A percentile compares a stretch with the other conserved stretches of the same genome.
Conservation (phyloP, 192 early-diverging fungal species). For the Backusella westeae region DNA sequence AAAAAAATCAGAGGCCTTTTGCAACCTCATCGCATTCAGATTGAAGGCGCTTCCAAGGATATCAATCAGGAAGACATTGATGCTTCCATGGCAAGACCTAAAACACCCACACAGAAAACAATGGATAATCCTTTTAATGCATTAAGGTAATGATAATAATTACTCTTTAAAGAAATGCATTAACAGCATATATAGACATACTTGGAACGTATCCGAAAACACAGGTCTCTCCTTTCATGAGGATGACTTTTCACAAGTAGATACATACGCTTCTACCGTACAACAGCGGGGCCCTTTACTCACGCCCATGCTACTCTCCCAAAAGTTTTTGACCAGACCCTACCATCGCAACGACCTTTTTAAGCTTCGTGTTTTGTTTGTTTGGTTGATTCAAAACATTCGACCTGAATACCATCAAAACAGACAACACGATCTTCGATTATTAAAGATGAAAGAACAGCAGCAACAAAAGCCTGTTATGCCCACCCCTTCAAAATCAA, state of each 20-base stretch:
- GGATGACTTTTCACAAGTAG: slow-evolving; percentile 57
- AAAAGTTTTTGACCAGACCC: slow-evolving; percentile 64
- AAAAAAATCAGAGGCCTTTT: slow-evolving; percentile 21
- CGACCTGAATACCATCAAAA: slow-evolving; percentile 11
- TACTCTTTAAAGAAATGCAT: too few species aligned
- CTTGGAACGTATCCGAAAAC: background rate
- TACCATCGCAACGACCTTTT: slow-evolving; percentile 54
- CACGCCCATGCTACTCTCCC: slow-evolving; percentile 58
- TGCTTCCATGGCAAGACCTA: slow-evolving; percentile 14
- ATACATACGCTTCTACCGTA: slow-evolving; percentile 64
- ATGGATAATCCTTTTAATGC: slow-evolving; percentile 23
- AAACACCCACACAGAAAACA: slow-evolving; percentile 8
- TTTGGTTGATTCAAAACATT: slow-evolving; percentile 71
- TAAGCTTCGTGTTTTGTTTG: slow-evolving; percentile 63
- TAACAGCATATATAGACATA: background rate
- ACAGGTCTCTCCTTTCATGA: slow-evolving; percentile 2
- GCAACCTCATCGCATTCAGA: slow-evolving; percentile 13
- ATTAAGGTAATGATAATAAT: slow-evolving; percentile 19
- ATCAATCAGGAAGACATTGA: slow-evolving; percentile 12
- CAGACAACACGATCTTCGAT: slow-evolving; percentile 10
- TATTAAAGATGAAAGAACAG: background rate
- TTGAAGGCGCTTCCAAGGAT: slow-evolving; percentile 22
- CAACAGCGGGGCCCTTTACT: slow-evolving; percentile 56
- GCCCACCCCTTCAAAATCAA: background rate
- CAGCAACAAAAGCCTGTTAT: background rate